phyloP scores from a whole-genome alignment of 176 grass and related monocot genomes.

The Oryza longistaminata region DNA sequence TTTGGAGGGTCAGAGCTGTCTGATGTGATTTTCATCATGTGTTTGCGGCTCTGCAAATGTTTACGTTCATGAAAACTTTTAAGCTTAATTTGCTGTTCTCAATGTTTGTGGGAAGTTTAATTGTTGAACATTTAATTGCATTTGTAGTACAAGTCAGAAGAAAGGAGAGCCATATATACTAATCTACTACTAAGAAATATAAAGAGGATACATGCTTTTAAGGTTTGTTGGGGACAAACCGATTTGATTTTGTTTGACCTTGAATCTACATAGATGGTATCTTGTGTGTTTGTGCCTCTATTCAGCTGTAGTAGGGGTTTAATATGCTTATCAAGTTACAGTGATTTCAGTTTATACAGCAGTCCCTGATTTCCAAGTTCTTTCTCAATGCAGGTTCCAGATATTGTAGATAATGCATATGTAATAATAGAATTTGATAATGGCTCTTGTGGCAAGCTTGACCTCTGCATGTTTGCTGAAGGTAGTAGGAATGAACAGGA shows the following conservation, averaged over 20 bases:
- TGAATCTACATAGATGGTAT: constrained; percentile 10
- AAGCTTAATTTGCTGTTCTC: background rate
- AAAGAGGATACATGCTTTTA: background rate
- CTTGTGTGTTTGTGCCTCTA: background rate
- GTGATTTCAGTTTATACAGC: background rate
- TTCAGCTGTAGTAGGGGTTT: background rate
- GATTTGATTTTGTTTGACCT: background rate
- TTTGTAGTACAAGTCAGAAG: background rate
- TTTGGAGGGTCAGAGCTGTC: background rate
- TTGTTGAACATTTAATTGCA: background rate
- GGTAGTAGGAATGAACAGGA: constrained; percentile 94
- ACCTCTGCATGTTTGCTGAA: constrained; percentile 98
- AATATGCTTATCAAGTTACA: constrained; percentile 7
- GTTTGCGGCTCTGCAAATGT: background rate
- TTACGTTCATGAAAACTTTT: background rate
- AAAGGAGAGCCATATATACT: background rate
- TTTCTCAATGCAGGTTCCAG: constrained; percentile 60
- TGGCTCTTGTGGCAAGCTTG: constrained; percentile 88
- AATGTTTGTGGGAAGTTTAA: background rate
- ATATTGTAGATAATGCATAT: constrained; percentile 96
- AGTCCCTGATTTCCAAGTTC: constrained; percentile 1
- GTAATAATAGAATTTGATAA: constrained; percentile 94
- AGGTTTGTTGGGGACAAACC: background rate
- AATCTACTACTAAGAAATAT: background rate
- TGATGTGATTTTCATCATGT: background rate